Evolutionary conservation across 2,329 filamentous ascomycete species (phyloP).

Genomic region (Parasarocladium wereldwijsianum): DNA sequence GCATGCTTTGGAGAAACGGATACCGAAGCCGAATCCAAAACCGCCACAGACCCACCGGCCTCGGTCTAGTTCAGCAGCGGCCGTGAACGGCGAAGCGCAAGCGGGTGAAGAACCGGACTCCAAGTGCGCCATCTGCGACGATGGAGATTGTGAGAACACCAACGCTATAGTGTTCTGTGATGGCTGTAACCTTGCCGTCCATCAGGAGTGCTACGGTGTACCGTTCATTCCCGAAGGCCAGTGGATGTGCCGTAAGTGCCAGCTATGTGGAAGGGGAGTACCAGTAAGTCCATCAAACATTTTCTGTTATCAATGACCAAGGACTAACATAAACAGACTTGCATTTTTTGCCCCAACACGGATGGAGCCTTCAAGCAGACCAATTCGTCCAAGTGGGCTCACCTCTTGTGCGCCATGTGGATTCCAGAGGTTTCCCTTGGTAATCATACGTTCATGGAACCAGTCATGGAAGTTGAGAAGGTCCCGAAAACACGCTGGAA

Average conservation of each 20-base stretch:
- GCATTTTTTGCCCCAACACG: conserved; percentile 96
- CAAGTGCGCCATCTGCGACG: conserved; percentile 94
- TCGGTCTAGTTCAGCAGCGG: conserved; percentile 82
- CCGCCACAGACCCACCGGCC: conserved; percentile 89
- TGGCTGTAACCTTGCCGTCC: conserved; percentile 90
- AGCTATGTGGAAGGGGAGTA: conserved; percentile 81
- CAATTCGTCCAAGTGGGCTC: conserved; percentile 89
- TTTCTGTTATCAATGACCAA: not conserved
- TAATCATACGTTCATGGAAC: conserved; percentile 96
- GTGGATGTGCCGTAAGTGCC: conserved; percentile 95
- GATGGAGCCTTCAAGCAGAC: conserved; percentile 98
- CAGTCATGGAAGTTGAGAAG: conserved; percentile 94
- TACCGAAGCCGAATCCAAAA: conserved; percentile 93
- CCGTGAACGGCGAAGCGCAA: conserved; percentile 84
- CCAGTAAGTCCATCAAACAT: conserved; percentile 40
- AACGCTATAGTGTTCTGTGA: conserved; percentile 99
- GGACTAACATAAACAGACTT: conserved; percentile 40
- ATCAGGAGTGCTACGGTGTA: conserved; percentile 97
- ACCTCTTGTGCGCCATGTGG: conserved; percentile 94
- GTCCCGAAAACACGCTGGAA: conserved; percentile 92
- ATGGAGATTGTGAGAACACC: conserved; percentile 98
- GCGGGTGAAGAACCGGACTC: conserved; percentile 84
- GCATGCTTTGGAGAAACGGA: conserved; percentile 89
- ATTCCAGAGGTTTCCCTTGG: conserved; percentile 93
- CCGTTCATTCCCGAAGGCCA: conserved; percentile 98